Base-by-base conservation (phyloP, 352 stramenopile genomes). In the Pythium insidiosum region DNA sequence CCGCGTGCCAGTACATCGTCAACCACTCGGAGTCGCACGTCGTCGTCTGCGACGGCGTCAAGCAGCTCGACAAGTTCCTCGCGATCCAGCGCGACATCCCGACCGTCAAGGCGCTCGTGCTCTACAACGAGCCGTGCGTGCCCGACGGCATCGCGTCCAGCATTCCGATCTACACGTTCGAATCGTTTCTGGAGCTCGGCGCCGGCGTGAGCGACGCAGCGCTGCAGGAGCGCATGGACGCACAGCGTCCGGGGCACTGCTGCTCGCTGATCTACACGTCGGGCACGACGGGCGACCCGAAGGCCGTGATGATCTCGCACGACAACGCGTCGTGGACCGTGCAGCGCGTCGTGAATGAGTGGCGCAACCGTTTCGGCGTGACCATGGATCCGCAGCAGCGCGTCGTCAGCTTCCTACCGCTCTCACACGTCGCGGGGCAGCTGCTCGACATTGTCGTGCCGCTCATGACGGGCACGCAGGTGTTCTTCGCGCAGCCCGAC, bases 241-340 rank as follows among this genome's bases (percentile, higher is more conserved):
- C 54, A 3, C 73, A 93, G 54, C 84, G 87, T 49, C 85, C 86
- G 0, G 81, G 82, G 28, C 71, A 95, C 56, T 95, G 83, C 60
- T 87, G 74, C 59, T 81, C 84, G 49, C 66, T 97, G 35, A 96
- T 97, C 50, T 98, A 97, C 71, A 98, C 91, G 43, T 97, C 84
- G 21, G 94, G 94, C 50, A 98, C 92, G 48, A 98, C 94, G 13
- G 87, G 94, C 25, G 61, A 84, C 50, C 93, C 93, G 16, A 98
- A 98, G 68, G 92, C 87, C 21, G 93, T 98, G 20, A 97, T 97
- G 92, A 89, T 98, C 47, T 96, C 82, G 36, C 86, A 98, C 70
- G 90, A 97, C 66, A 97, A 97, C 60, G 66, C 97, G 10, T 75
- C 77, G 5, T 95, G 79, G 80, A 95, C 79, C 18, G 77, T 88